These are phyloP conservation scores for Globisporangium radiosum DNA, from an alignment of 352 stramenopile species.

Conservation along the genomic window DNA sequence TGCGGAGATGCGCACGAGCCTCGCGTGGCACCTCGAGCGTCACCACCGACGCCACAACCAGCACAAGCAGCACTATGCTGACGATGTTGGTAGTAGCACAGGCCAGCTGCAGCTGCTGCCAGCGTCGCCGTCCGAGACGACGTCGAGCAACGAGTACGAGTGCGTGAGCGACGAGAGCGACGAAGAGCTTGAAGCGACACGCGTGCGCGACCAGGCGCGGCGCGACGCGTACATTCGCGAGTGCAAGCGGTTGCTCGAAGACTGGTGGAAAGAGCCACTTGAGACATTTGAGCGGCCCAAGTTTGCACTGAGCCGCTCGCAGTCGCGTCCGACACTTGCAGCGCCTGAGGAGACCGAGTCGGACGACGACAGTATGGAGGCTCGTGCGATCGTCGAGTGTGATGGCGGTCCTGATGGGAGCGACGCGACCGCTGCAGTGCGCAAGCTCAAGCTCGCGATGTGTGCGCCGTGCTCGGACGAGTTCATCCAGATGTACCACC, in stretches of 20 bases:
- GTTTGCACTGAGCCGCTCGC: slow-evolving; percentile 12
- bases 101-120: neutral
- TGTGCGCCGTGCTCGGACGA: slow-evolving; percentile 48
- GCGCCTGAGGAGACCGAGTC: slow-evolving; percentile 12
- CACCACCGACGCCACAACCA: slow-evolving; percentile 31
- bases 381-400: slow-evolving; percentile 2
- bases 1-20: slow-evolving; percentile 53
- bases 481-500: slow-evolving; percentile 82
- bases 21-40: slow-evolving; percentile 58
- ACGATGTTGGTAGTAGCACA: neutral
- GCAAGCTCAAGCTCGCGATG: slow-evolving; percentile 4
- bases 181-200: slow-evolving; percentile 12
- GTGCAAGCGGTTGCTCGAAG: slow-evolving; percentile 63
- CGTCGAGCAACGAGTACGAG: slow-evolving; percentile 20
- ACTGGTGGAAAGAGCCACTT: slow-evolving; percentile 86
- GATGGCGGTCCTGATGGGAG: neutral
- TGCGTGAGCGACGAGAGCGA: slow-evolving; percentile 18
- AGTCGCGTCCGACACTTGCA: slow-evolving; percentile 8
- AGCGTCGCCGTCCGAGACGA: slow-evolving; percentile 7
- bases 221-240: slow-evolving; percentile 74
- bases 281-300: slow-evolving; percentile 59
- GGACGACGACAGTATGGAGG: slow-evolving; percentile 5
- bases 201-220: slow-evolving; percentile 36
- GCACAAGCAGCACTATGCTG: slow-evolving; percentile 10
- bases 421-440: neutral